Evolutionary conservation across 2,329 filamentous ascomycete species (phyloP), one percentile per base, ranked within the genome.

Genomic region (Xylaria sp.): DNA sequence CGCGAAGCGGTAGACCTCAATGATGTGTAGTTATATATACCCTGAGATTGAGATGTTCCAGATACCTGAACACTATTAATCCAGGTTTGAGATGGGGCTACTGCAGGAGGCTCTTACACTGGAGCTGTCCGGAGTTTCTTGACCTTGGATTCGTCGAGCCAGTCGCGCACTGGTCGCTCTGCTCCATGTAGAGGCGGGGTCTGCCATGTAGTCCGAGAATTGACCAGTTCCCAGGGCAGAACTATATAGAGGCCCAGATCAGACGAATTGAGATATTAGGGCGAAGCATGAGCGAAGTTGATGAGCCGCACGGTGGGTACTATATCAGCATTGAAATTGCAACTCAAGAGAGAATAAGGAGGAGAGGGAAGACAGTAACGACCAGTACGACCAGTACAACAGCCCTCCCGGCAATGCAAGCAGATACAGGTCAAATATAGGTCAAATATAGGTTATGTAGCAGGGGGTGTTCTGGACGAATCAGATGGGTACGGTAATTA

Each of bases 1-100:
- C 83, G 81, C 31, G 83, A 85, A 13, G 78, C 77, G n/a, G 76
- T 76, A 3, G 65, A 54, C 26, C 65, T 58, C 23, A 67, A 51
- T n/a, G 49, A 33, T 4, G 48, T 6, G 5, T 31, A 31, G 3
- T 31, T 53, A 6, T 6, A 11, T n/a, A 28, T n/a, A 10, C 15
- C 49, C 26, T 28, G 49, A 33, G 49, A 6, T 31, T 28, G 26
- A 31, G 28, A 31, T 1, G 48, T 7, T 31, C 23, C 26, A 51
- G 13, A 6, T 28, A 31, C 17, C 48, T 51, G n/a, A 53, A 10
- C 13, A 33, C 7, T 2, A 33, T 53, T n/a, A 53, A 28, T 53
- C 17, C 9, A 33, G 5, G 10, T 17, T 9, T n/a, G 28, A 10
- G 49, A 53, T 5, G 17, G 13, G 15, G 49, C 28, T n/a, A 5